Conservation (phyloP, 345 rosid species). For the Triadica sebifera region DNA sequence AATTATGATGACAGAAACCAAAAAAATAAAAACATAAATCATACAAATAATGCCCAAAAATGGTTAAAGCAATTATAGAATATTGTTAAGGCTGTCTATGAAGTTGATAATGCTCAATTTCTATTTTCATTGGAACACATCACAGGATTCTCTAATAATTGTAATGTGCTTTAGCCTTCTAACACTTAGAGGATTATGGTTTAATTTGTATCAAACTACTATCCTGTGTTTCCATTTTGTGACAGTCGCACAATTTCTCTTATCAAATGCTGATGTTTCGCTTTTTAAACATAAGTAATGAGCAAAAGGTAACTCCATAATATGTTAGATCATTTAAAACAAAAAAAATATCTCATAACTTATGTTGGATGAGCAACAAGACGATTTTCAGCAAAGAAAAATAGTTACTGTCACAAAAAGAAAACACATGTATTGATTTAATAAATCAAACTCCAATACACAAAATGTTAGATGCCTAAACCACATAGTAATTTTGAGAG, state of each 20-base stretch:
- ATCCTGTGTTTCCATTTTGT: not conserved
- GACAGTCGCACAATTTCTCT: not conserved
- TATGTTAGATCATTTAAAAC: not conserved
- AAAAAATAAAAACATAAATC: not conserved
- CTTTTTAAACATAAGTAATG: not conserved
- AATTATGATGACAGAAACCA: not conserved
- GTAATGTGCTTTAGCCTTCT: not conserved
- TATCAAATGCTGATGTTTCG: not conserved
- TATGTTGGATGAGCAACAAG: not conserved
- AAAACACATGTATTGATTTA: no score
- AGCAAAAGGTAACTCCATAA: not conserved
- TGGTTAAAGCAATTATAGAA: not conserved
- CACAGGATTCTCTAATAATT: not conserved
- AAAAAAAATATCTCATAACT: no score
- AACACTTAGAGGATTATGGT: not conserved
- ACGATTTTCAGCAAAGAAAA: not conserved
- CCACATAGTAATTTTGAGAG: no score
- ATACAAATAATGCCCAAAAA: no score
- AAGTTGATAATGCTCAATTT: not conserved
- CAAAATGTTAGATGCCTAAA: not conserved
- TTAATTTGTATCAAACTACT: not conserved
- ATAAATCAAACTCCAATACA: not conserved
- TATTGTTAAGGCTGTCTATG: not conserved
- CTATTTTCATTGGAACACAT: not conserved
- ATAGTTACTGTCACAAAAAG: not conserved